Evolutionary conservation across 768 basidiomycete species (phyloP), one percentile per base, ranked within the genome.

Genomic region (Auricularia cornea): DNA sequence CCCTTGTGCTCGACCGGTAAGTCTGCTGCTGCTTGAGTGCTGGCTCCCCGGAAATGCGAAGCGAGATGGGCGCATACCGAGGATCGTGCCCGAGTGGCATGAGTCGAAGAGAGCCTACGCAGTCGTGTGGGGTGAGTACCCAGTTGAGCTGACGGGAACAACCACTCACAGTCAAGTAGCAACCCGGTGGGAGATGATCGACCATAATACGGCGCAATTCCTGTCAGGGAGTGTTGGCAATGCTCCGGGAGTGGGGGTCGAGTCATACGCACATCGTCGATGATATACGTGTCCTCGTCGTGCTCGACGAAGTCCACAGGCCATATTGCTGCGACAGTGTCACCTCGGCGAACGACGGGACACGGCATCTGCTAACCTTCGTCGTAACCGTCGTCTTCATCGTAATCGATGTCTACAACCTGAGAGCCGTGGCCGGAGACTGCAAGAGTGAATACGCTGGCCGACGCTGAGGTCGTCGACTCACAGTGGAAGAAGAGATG

Each of bases 31-130:
- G 16, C 10, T 38, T 38, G 10, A 38, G 35, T 38, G 16, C 8
- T 38, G n/a, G 35, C 35, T 38, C 10, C 16, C 35, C 35, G 35
- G 16, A 38, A 38, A 38, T 38, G 35, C 35, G 10, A 38, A 8
- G 35, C 8, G 16, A 8, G 35, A 38, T 8, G 16, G 10, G 35
- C 10, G 40, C 64, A 14, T 32, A 69, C 68, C 68, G 26, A 67
- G 65, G 18, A 60, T 67, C 0, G 67, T 68, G 11, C 70, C 70
- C 29, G 70, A 71, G 52, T 71, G 70, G 44, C 72, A 73, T 51
- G 68, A 70, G 60, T 73, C 72, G 54, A 73, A 69, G 26, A 73
- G 63, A 56, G 71, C 69, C 72, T 73, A 28, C 26, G 26, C 51
- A 20, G 10, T 28, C 3, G 51, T 11, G 23, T 57, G 3, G 12